A percentile compares a stretch with the other conserved stretches of the same genome.
These are phyloP conservation scores for Aspergillus texensis DNA, from an alignment of 2,329 filamentous ascomycete species.

Conservation along the genomic window DNA sequence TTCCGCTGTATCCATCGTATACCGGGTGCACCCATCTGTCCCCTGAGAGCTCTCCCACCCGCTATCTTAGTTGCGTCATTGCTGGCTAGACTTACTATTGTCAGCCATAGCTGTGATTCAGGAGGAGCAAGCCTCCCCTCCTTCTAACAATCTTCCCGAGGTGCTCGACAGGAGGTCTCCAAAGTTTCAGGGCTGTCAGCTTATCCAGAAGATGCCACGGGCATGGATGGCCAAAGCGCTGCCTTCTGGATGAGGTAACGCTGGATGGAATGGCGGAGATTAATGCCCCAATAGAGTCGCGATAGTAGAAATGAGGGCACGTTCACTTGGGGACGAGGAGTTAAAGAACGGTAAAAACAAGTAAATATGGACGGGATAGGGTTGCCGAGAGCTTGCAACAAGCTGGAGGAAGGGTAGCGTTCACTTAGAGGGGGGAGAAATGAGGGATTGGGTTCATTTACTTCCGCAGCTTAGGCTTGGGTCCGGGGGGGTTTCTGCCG, in stretches of 20 bases:
- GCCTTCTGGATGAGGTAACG: slow-evolving; percentile 16
- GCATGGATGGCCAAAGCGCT: slow-evolving; percentile 31
- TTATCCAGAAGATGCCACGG: slow-evolving; percentile 29
- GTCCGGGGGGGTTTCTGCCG: slow-evolving; percentile 13
- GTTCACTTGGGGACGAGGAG: not conserved
- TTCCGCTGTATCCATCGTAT: slow-evolving; percentile 19
- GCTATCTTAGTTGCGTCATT: slow-evolving; percentile 6
- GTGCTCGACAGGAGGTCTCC: slow-evolving; percentile 22
- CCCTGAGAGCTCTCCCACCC: slow-evolving; percentile 26
- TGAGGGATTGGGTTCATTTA: slow-evolving; percentile 5
- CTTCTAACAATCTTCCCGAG: slow-evolving; percentile 21
- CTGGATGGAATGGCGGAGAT: slow-evolving; percentile 1
- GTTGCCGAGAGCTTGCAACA: slow-evolving; percentile 9
- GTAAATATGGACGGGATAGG: slow-evolving; percentile 1
- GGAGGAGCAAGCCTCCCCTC: slow-evolving; percentile 33
- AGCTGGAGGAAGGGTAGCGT: slow-evolving; percentile 4
- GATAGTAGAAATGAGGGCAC: not conserved
- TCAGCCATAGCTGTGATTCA: slow-evolving; percentile 37
- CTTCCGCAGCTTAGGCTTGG: not conserved
- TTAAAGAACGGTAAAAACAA: slow-evolving; percentile 4
- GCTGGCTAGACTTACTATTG: slow-evolving; percentile 26
- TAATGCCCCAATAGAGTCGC: not conserved
- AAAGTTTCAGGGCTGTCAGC: slow-evolving; percentile 24
- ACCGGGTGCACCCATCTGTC: slow-evolving; percentile 21
- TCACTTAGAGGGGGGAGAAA: slow-evolving; percentile 2